Conservation (phyloP, 2,329 filamentous ascomycete species). For the Septoria linicola region DNA sequence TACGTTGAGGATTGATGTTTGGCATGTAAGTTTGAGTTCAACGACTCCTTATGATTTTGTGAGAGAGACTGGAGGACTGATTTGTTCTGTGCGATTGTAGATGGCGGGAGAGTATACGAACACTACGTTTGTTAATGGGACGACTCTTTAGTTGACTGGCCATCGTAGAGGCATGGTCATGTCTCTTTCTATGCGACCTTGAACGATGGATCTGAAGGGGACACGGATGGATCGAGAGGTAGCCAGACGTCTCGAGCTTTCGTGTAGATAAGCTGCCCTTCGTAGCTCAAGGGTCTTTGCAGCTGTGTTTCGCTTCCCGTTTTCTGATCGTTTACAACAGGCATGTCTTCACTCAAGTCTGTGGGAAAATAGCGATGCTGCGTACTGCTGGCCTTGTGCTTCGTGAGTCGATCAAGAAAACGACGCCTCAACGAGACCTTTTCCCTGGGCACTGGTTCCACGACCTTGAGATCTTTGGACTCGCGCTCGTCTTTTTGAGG, state of each 20-base stretch:
- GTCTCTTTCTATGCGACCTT: conserved; percentile 1
- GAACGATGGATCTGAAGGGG: conserved; percentile 8
- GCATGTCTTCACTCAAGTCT: no score
- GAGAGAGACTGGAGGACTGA: no score
- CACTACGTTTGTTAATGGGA: not conserved
- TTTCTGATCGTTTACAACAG: not conserved
- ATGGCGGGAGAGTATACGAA: not conserved
- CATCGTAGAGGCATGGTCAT: no score
- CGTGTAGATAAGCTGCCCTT: conserved; percentile 5
- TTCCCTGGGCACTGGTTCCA: not conserved
- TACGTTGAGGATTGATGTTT: conserved; percentile 30
- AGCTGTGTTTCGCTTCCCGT: not conserved
- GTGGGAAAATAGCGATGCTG: no score
- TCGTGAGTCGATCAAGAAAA: not conserved
- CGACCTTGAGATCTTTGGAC: not conserved
- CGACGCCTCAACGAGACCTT: not conserved
- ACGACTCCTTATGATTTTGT: not conserved
- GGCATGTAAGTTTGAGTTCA: conserved; percentile 29
- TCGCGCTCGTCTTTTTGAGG: not conserved
- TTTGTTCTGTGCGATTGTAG: not conserved
- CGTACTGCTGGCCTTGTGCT: not conserved
- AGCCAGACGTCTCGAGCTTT: conserved; percentile 6
- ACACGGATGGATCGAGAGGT: conserved; percentile 6
- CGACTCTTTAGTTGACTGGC: no score
- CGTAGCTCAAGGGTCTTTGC: conserved; percentile 3